These are phyloP conservation scores for Nematodospora anomalae DNA, from an alignment of 1,139 yeast genomes.

Conservation along the genomic window DNA sequence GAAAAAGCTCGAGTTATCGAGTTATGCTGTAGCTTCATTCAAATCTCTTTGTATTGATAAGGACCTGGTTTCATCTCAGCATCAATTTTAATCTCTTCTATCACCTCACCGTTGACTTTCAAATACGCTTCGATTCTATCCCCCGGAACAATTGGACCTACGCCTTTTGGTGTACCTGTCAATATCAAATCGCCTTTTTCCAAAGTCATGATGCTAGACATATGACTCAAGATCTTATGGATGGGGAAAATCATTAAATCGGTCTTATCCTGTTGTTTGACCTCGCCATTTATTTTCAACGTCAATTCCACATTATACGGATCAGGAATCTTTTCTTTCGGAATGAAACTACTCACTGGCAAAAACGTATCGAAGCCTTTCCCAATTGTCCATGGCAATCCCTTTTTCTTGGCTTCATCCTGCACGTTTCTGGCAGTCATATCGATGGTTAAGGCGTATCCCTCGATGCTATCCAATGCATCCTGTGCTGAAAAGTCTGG, in stretches of 20 bases:
- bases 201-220: slow-evolving; percentile 86
- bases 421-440: slow-evolving; percentile 96
- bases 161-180: slow-evolving; percentile 99
- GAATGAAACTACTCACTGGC: slow-evolving; percentile 73
- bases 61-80: slow-evolving; percentile 78
- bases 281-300: slow-evolving; percentile 68
- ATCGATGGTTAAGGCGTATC: slow-evolving; percentile 88
- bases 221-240: slow-evolving; percentile 73
- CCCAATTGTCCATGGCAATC: slow-evolving; percentile 95
- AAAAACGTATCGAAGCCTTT: slow-evolving; percentile 96
- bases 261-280: slow-evolving; percentile 76
- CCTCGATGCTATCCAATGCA: slow-evolving; percentile 74
- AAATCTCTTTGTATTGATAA: slow-evolving; percentile 62
- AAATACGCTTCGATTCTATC: slow-evolving; percentile 70
- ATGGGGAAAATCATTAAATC: slow-evolving; percentile 85
- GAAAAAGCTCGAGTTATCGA: too few species aligned
- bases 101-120: slow-evolving; percentile 51
- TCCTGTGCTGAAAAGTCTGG: slow-evolving; percentile 60
- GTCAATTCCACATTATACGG: slow-evolving; percentile 70
- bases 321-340: slow-evolving; percentile 64
- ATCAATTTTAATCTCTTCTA: slow-evolving; percentile 55
- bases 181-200: slow-evolving; percentile 87
- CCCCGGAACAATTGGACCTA: slow-evolving; percentile 77
- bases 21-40: too few species aligned
- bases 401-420: slow-evolving; percentile 90